Percentiles rank a stretch among this genome's conserved stretches.
These are phyloP conservation scores for Leucosporidium creatinivorum DNA, from an alignment of 768 basidiomycete genomes.

Conservation along the genomic window DNA sequence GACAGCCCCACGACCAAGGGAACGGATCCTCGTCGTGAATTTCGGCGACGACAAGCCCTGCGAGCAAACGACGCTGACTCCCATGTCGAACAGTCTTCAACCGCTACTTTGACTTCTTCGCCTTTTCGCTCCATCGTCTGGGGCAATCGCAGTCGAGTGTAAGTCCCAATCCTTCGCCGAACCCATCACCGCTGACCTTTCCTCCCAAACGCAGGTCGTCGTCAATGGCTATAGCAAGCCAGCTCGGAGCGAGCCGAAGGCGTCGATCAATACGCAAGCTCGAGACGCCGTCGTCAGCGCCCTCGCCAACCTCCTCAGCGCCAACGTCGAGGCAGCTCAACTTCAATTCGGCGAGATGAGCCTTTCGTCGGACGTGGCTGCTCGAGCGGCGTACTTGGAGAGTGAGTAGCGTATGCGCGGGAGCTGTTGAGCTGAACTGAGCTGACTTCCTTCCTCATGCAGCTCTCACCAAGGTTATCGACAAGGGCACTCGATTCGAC, in stretches of 20 bases:
- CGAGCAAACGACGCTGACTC: background rate
- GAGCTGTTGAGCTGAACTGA: background rate
- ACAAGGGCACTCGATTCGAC: constrained; percentile 61
- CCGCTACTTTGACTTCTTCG: constrained; percentile 40
- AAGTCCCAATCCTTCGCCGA: background rate
- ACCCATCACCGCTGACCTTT: too few relatives aligned
- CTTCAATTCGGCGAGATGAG: constrained; percentile 77
- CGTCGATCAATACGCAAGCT: too few relatives aligned
- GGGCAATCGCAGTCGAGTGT: background rate
- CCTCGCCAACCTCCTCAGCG: constrained; percentile 68
- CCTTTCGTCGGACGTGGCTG: constrained; percentile 61
- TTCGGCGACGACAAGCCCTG: too few relatives aligned
- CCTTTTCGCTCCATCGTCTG: background rate
- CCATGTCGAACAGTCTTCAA: background rate
- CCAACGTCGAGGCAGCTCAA: constrained; percentile 80
- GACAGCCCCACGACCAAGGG: background rate
- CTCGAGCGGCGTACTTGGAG: constrained; percentile 72
- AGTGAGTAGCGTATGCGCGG: constrained; percentile 48
- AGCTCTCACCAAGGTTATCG: constrained; percentile 13
- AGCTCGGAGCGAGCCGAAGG: too few relatives aligned
- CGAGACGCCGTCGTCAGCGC: constrained; percentile 49
- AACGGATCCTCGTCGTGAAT: background rate
- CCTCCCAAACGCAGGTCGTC: too few relatives aligned
- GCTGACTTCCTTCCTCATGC: background rate
- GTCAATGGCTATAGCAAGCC: too few relatives aligned